Base-by-base conservation (phyloP, 2,329 filamentous ascomycete genomes). In the Harringtonia lauricola region DNA sequence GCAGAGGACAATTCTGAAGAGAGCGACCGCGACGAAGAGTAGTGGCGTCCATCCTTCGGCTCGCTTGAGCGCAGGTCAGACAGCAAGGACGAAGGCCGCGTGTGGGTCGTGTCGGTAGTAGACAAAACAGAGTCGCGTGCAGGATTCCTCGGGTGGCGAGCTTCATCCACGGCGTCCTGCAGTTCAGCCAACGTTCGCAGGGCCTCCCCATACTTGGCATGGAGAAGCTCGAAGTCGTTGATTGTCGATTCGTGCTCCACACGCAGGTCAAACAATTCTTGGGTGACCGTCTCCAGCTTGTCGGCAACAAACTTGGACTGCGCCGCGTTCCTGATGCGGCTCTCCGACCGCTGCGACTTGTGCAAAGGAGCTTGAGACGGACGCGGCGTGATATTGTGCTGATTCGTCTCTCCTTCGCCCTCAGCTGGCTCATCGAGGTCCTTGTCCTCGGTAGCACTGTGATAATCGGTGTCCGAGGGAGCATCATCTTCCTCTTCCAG, bases 1-100 rank as follows among this genome's bases (percentile, higher is more conserved):
- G 78, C 86, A 61, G 83, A 94, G 57, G 86, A 94, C 61, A 95
- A 76, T 67, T 96, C 92, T 66, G 87, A 92, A 52, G 87, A 95
- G 54, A 95, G 82, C 57, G 88, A 95, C 62, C 83, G 87, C 68
- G 87, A 89, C 57, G 85, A 89, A 64, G 84, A 86, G 58, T 70
- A 72, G 64, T 78, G 78, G 63, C 68, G 65, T 52, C 65, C 68
- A 68, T 80, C 74, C 66, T 81, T 88, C 60, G 76, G 67, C 59
- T 79, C 82, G 65, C 76, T 82, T 57, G 79, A 77, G 65, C 78
- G 80, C 55, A 72, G 70, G 58, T 88, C 81, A 49, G 80, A 87
- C 76, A 92, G 81, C 81, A 92, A 92, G 72, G 88, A 90, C 44
- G 78, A 74, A 13, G 85, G 83, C 19, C 84, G 73, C 14, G 70